phyloP scores from a whole-genome alignment of 208 protist species.

The Trypanosoma vivax region DNA sequence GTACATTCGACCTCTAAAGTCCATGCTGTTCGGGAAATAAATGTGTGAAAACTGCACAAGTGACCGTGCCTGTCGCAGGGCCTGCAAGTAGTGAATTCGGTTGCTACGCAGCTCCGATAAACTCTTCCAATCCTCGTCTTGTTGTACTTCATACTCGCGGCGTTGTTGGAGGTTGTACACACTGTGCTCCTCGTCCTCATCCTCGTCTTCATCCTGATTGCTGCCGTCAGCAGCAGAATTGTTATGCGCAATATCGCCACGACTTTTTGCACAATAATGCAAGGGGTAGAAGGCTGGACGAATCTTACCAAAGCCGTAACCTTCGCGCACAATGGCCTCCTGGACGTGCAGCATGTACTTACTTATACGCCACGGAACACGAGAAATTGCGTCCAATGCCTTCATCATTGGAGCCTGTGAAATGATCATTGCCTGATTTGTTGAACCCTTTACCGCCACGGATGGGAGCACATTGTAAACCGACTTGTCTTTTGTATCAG shows the following conservation, averaged over 20 bases:
- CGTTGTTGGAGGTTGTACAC: slow-evolving; percentile 71
- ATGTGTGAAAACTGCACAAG: slow-evolving; percentile 90
- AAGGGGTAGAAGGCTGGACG: slow-evolving; percentile 85
- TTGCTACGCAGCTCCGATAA: slow-evolving; percentile 76
- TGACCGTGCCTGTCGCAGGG: slow-evolving; percentile 83
- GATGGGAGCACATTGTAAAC: slow-evolving; percentile 89
- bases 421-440: slow-evolving; percentile 89
- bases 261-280: slow-evolving; percentile 64
- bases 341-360: slow-evolving; percentile 91
- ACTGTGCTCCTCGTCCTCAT: slow-evolving; percentile 22
- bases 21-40: slow-evolving; percentile 98
- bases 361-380: slow-evolving; percentile 89
- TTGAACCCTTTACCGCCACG: slow-evolving; percentile 78
- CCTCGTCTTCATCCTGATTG: slow-evolving; percentile 14
- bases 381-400: slow-evolving; percentile 84
- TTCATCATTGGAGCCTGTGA: slow-evolving; percentile 90
- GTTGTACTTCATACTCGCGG: slow-evolving; percentile 55
- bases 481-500: slow-evolving; percentile 85
- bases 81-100: slow-evolving; percentile 86
- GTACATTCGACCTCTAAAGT: slow-evolving; percentile 98
- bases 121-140: slow-evolving; percentile 74
- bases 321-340: slow-evolving; percentile 87
- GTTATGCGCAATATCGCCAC: slow-evolving; percentile 43
- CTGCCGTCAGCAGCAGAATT: neutral
- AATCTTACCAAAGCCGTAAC: slow-evolving; percentile 90